Evolutionary conservation across 257 asterid species (phyloP), one percentile per base, ranked within the genome.

Genomic region (Nicotiana tomentosiformis): DNA sequence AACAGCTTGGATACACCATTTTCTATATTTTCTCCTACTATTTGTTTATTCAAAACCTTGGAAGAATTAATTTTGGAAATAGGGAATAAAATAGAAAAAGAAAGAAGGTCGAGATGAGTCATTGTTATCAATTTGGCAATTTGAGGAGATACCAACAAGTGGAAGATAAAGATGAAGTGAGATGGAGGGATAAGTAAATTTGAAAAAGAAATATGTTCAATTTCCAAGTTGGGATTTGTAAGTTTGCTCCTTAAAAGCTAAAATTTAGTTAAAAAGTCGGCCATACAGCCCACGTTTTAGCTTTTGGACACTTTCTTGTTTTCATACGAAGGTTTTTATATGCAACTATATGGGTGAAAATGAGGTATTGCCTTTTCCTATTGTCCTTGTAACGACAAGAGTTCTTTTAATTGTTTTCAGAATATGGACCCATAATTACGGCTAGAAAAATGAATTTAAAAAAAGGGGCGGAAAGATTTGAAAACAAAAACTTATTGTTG

Each of bases 171-270:
- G 81, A 78, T 67, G 83, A 39, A 35, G 80, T 56, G 66, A 62
- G 55, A 55, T 33, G 57, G 39, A 37, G 66, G 33, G 30, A 53
- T 26, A 32, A 56, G 49, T 20, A 49, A 56, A 39, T 49, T 5
- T 37, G 37, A 57, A 32, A 26, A 77, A 76, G 8, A 9, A 43
- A 43, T 26, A 53, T 51, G 64, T 15, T 76, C 80, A 60, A 18
- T 78, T 12, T 51, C 30, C 56, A 83, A 86, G 84, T 84, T 86
- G 87, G 32, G 35, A 55, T 84, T 79, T 82, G 86, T 82, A 77
- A 33, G 80, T 66, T 79, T 80, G 68, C 66, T 84, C 46, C 17
- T 64, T 87, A 69, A 66, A 37, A 82, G 51, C 80, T 49, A 81
- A 58, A 60, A 14, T 70, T 43, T 84, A 20, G 78, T 78, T 57